These are phyloP conservation scores for Misopates orontium DNA, from an alignment of 257 asterid genomes.

Conservation along the genomic window DNA sequence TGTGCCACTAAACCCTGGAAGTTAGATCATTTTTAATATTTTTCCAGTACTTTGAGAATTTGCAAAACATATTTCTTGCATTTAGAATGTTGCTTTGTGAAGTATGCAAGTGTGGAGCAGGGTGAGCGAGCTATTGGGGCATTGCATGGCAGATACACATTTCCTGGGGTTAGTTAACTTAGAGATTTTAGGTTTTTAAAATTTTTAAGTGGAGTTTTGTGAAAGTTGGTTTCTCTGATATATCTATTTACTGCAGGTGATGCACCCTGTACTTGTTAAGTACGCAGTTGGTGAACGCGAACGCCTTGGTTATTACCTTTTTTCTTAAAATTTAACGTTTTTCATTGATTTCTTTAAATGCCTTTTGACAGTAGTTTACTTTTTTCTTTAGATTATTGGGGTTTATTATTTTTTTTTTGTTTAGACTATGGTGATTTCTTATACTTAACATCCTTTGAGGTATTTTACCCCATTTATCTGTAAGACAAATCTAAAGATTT, in stretches of 20 bases:
- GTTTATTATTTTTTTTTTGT: background rate
- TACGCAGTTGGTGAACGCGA: slow-evolving; percentile 80
- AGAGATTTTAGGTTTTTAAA: no score
- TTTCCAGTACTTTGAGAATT: background rate
- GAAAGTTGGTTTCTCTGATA: slow-evolving; percentile 20
- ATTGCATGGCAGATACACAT: slow-evolving; percentile 53
- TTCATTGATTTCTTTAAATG: slow-evolving; percentile 7
- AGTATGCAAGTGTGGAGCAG: slow-evolving; percentile 67
- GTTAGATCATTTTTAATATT: slow-evolving; percentile 6
- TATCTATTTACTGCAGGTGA: slow-evolving; percentile 44
- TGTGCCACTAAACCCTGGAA: slow-evolving; percentile 16
- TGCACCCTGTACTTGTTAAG: slow-evolving; percentile 60
- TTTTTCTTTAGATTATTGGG: no score
- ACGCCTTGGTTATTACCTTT: slow-evolving; percentile 61
- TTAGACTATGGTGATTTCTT: slow-evolving; percentile 10
- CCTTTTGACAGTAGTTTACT: background rate
- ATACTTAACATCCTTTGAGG: slow-evolving; percentile 13
- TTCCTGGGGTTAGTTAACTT: slow-evolving; percentile 78
- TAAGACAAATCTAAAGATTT: background rate
- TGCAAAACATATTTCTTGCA: slow-evolving; percentile 4
- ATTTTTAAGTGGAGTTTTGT: slow-evolving; percentile 3
- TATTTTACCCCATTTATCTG: background rate
- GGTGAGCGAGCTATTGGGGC: slow-evolving; percentile 77
- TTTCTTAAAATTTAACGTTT: slow-evolving; percentile 4
- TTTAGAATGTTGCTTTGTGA: slow-evolving; percentile 84